Evolutionary conservation across 192 early-diverging fungal species (phyloP), one percentile per base, ranked within the genome.

Genomic region (Entrophospora sp.): DNA sequence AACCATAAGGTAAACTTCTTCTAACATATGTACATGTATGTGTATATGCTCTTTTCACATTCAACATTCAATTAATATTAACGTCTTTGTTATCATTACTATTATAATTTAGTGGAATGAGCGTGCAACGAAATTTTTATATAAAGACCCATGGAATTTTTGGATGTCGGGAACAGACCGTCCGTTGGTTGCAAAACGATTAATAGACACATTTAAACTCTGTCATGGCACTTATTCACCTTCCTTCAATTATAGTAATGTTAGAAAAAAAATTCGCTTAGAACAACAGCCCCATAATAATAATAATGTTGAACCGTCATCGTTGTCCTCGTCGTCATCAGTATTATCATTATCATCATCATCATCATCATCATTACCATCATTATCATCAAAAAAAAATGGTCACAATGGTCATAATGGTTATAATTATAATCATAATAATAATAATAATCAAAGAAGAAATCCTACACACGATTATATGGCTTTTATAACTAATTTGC

Each of bases 81-180:
- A 10, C 12, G 13, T 20, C 20, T 10, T 57, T 35, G 16, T 37
- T 58, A 31, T 36, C 20, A 30, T 44, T 45, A 31, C 5, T 27
- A 7, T 20, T 35, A 46, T 34, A 3, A 13, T 36, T 40, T 28
- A 65, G 49, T 55, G 34, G 22, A 51, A 31, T 31, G 22, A 4
- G 10, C 0, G 53, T 27, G 64, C 64, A 14, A 31, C n/a, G 25
- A 16, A 18, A 9, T 25, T 1, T 38, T 24, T 66, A n/a, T 66
- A 66, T 25, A 43, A 40, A 18, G 64, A 66, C 43, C 48, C 64
- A 12, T 66, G 64, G 64, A 53, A 30, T 18, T 42, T 20, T 37
- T 42, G 44, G 30, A 13, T 40, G 6, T 44, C 35, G 20, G 13
- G 14, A 20, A 25, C 0, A 9, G 14, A 42, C 4, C 3, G 25